Base-by-base conservation (phyloP, 805 yeast species). In the Candida cerambycidarum region DNA sequence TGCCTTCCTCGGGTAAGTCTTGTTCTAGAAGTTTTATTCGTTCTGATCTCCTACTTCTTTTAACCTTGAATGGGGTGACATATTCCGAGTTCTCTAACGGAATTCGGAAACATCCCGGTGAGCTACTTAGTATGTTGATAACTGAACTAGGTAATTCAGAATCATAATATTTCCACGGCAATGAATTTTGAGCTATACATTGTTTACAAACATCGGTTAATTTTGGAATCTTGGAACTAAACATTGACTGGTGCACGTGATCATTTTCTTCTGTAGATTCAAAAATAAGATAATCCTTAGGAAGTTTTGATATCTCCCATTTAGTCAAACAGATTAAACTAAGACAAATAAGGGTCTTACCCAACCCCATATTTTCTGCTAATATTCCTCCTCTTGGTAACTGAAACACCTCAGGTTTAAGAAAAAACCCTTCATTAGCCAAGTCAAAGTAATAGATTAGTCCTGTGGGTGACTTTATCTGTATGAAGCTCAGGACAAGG, bases 321-420 rank as follows among this genome's bases (percentile, higher is more conserved):
- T 75, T 79, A 0, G 89, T 74, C 6, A 75, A 52, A 48, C 83
- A 75, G 0, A 83, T 69, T 38, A 80, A 61, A 3, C 82, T 77
- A 19, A 81, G 58, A 50, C 83, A 79, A 4, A 80, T 80, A 38
- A 79, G 69, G 0, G 86, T 80, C 54, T 80, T 80, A 0, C 86
- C 86, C 30, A 80, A 61, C 0, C 86, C 86, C 85, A 80, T 80
- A 69, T 79, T 80, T 44, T 80, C 86, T 1, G 85, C 85, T 12
- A 80, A 56, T 4, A 80, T 78, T 0, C 85, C 86, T 14, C 85
- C 85, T 49, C 75, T 62, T 0, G 85, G 80, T 2, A 79, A 62
- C 11, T 51, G 51, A 48, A 69, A 79, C 3, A 58, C 53, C 15
- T 67, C 74, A 0, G 85, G 79, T 2, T 54, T 44, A 1, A 19